Percentiles rank a stretch among this genome's conserved stretches.
Conservation (phyloP, 352 stramenopile genomes). For the Phytopythium helicoides region DNA sequence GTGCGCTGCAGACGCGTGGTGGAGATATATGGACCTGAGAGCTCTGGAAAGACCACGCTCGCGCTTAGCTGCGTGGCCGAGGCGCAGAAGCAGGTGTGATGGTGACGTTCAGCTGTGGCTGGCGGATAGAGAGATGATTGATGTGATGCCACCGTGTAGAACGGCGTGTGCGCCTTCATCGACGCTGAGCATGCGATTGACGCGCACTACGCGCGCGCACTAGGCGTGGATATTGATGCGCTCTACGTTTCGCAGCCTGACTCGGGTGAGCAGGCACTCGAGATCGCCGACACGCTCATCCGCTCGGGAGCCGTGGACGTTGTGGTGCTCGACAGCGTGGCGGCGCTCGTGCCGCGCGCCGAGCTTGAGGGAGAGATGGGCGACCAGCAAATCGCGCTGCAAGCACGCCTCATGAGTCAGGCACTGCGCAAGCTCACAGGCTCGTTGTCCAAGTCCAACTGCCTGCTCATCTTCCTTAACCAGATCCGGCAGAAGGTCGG, state of each 20-base stretch:
- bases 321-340: slow-evolving; percentile 97
- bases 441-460: slow-evolving; percentile 94
- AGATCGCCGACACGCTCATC: slow-evolving; percentile 98
- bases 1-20: slow-evolving; percentile 94
- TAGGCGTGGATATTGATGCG: slow-evolving; percentile 95
- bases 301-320: slow-evolving; percentile 95
- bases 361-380: slow-evolving; percentile 95
- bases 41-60: slow-evolving; percentile 97
- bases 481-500: slow-evolving; percentile 97
- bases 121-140: too few relatives aligned
- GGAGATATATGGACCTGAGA: slow-evolving; percentile 99
- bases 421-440: slow-evolving; percentile 97
- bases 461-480: slow-evolving; percentile 98
- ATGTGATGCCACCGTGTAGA: slow-evolving; percentile 32
- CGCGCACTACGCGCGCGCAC: slow-evolving; percentile 91
- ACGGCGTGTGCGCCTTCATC: slow-evolving; percentile 96
- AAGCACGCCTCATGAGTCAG: slow-evolving; percentile 97
- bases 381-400: slow-evolving; percentile 97
- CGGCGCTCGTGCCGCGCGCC: slow-evolving; percentile 95
- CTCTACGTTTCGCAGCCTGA: slow-evolving; percentile 98
- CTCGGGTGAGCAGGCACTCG: slow-evolving; percentile 97
- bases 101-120: too few relatives aligned
- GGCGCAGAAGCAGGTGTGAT: slow-evolving; percentile 84
- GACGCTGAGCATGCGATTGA: slow-evolving; percentile 99
- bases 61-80: slow-evolving; percentile 97